A percentile compares a stretch with the other conserved stretches of the same genome.
Evolutionary conservation across 306 rosid genomes (phyloP).

Genomic region (Pyrus betulifolia): DNA sequence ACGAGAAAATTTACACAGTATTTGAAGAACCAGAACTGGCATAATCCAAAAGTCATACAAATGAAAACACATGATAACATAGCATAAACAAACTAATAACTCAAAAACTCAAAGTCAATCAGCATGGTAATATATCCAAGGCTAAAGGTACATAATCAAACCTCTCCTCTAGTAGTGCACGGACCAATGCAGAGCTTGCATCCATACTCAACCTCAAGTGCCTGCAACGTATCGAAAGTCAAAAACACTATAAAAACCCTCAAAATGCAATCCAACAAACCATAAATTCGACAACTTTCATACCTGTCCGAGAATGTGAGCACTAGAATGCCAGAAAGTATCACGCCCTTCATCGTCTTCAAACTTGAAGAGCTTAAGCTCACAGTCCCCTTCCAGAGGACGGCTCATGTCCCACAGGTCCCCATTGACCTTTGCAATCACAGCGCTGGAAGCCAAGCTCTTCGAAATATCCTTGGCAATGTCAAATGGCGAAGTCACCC

Average conservation of each 20-base stretch:
- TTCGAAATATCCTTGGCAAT: constrained; percentile 75
- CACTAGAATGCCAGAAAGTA: constrained; percentile 98
- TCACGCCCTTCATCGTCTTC: constrained; percentile 81
- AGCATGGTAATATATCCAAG: background rate
- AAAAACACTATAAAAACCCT: background rate
- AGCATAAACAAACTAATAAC: background rate
- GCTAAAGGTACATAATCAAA: background rate
- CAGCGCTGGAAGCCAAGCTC: constrained; percentile 62
- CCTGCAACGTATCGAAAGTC: constrained; percentile 30
- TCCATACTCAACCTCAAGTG: constrained; percentile 78
- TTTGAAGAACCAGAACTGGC: background rate
- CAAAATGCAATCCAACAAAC: background rate
- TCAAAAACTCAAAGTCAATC: background rate
- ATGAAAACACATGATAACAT: background rate
- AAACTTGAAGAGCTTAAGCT: constrained; percentile 62
- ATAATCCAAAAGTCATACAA: background rate
- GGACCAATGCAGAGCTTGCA: constrained; percentile 98
- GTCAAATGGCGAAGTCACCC: constrained; percentile 71
- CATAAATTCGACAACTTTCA: background rate
- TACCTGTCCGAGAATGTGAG: constrained; percentile 97
- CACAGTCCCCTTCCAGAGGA: constrained; percentile 67
- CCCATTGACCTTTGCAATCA: constrained; percentile 83
- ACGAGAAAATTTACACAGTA: background rate
- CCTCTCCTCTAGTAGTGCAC: constrained; percentile 98
- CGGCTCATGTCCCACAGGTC: constrained; percentile 83